Conservation (phyloP, 352 stramenopile species). For the Globisporangium orthogonon region DNA sequence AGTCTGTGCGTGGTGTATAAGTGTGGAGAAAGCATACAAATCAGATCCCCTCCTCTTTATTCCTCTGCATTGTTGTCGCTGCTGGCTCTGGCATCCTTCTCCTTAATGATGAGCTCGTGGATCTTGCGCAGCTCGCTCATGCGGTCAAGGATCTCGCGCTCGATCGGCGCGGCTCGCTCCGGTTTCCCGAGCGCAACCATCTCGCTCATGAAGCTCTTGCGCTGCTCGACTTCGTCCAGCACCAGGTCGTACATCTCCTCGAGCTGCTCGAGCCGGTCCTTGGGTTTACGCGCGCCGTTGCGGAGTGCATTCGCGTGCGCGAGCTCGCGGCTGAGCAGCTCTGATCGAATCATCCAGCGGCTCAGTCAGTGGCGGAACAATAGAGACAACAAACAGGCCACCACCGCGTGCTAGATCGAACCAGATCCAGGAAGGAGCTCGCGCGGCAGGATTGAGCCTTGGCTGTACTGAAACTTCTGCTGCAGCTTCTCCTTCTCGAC, state of each 20-base stretch:
- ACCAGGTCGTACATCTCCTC: slow-evolving; percentile 60
- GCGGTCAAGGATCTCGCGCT: slow-evolving; percentile 59
- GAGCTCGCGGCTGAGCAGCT: slow-evolving; percentile 56
- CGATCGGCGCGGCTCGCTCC: slow-evolving; percentile 30
- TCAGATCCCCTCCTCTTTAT: background rate
- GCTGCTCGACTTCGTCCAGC: slow-evolving; percentile 49
- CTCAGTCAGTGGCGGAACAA: too few species aligned
- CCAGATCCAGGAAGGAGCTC: slow-evolving; percentile 67
- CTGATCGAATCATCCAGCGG: slow-evolving; percentile 12
- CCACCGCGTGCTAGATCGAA: slow-evolving; percentile 5
- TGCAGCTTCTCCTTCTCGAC: slow-evolving; percentile 83
- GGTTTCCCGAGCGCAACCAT: slow-evolving; percentile 49
- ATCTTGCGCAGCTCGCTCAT: slow-evolving; percentile 60
- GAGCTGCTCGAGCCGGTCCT: slow-evolving; percentile 43
- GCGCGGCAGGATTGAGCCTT: slow-evolving; percentile 56
- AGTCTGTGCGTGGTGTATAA: background rate
- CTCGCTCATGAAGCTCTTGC: slow-evolving; percentile 59
- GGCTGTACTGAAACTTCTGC: slow-evolving; percentile 65
- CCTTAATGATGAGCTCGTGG: slow-evolving; percentile 49
- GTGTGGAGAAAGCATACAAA: background rate
- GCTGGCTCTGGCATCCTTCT: slow-evolving; percentile 15
- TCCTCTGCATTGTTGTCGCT: slow-evolving; percentile 8
- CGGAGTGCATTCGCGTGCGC: slow-evolving; percentile 41
- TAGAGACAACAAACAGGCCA: background rate
- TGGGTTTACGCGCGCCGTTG: slow-evolving; percentile 22